phyloP scores from a whole-genome alignment of 345 rosid genomes.

The Rhodamnia argentea region DNA sequence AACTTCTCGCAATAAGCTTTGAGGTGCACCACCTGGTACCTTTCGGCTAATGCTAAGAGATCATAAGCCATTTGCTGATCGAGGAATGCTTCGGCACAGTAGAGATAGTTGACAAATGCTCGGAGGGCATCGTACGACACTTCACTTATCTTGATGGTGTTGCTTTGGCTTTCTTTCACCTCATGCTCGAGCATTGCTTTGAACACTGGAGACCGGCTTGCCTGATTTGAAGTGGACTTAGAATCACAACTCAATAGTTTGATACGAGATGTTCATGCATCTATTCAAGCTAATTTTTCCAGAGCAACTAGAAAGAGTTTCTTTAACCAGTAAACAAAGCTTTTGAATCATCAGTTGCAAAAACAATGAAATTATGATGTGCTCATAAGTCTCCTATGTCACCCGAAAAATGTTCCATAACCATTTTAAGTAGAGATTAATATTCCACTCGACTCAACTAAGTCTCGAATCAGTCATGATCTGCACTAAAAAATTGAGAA shows the following conservation, averaged over 20 bases:
- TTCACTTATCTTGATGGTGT: constrained; percentile 64
- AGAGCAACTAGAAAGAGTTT: neutral
- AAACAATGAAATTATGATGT: neutral
- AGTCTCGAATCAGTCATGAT: neutral
- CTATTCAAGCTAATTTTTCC: constrained; percentile 9
- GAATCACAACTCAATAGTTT: neutral
- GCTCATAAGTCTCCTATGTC: neutral
- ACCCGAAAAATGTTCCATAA: neutral
- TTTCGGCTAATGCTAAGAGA: constrained; percentile 79
- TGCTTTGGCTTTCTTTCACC: constrained; percentile 80
- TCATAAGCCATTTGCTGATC: constrained; percentile 77
- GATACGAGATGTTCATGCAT: neutral
- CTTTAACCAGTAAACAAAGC: neutral
- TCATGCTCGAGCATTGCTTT: constrained; percentile 86
- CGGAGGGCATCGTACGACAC: constrained; percentile 58
- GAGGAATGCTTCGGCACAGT: constrained; percentile 70
- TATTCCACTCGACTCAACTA: neutral
- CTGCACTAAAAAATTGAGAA: neutral
- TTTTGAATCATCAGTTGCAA: neutral
- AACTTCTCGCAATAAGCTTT: constrained; percentile 69
- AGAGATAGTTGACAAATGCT: constrained; percentile 53
- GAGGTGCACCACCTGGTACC: constrained; percentile 72
- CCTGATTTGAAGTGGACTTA: constrained; percentile 20
- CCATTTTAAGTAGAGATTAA: neutral
- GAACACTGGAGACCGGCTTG: constrained; percentile 68